A percentile compares a stretch with the other conserved stretches of the same genome.
phyloP scores from a whole-genome alignment of 2,329 filamentous ascomycete genomes.

The Tolypocladium nubicola region DNA sequence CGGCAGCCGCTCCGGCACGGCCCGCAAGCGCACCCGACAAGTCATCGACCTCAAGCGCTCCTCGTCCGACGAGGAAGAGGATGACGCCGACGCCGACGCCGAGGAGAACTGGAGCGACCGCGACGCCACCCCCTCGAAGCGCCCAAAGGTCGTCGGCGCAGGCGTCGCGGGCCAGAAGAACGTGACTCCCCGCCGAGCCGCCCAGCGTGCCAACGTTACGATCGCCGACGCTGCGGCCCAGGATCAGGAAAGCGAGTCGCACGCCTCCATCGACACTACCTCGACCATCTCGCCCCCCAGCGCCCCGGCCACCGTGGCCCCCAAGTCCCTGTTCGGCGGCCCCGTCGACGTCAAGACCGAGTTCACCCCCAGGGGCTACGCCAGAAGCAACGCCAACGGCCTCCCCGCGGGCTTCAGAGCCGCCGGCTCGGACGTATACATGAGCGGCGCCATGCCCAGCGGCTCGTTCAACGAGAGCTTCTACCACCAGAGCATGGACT shows the following conservation, averaged over 20 bases:
- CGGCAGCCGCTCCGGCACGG: constrained; percentile 11
- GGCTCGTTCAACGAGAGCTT: not conserved
- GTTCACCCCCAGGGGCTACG: not conserved
- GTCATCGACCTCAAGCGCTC: constrained; percentile 14
- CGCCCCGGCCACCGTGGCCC: not conserved
- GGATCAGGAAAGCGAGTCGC: constrained; percentile 18
- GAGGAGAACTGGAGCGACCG: constrained; percentile 19
- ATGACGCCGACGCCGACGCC: constrained; percentile 15
- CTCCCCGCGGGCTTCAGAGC: constrained; percentile 3
- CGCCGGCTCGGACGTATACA: constrained; percentile 5
- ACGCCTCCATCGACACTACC: constrained; percentile 8
- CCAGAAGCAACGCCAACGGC: not conserved
- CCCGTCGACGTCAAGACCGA: not conserved
- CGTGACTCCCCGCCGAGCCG: constrained; percentile 20
- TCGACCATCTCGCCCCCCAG: not conserved
- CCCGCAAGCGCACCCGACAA: constrained; percentile 13
- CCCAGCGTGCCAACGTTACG: constrained; percentile 20
- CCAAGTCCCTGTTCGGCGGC: constrained; percentile 4
- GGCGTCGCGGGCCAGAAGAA: constrained; percentile 12
- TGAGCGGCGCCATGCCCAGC: not conserved
- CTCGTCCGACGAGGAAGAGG: constrained; percentile 14
- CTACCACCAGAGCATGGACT: not conserved
- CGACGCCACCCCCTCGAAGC: constrained; percentile 27
- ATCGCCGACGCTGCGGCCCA: constrained; percentile 18
- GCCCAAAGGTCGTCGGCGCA: constrained; percentile 14